Evolutionary conservation across 495 filamentous ascomycete species (phyloP), one percentile per base, ranked within the genome.

Genomic region (Xylaria venustula): DNA sequence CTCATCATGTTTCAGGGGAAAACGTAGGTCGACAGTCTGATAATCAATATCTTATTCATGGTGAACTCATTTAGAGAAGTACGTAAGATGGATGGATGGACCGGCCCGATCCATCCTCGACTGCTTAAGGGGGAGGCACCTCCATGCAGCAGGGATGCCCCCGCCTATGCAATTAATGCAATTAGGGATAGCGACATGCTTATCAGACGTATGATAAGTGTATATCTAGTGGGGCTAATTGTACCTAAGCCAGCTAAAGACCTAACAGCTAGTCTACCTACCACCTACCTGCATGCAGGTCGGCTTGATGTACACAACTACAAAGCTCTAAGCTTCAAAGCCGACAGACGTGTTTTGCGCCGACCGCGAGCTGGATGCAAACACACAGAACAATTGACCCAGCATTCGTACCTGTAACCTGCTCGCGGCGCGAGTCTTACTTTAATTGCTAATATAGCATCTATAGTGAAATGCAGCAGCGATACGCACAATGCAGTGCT

Each of bases 401-500:
- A 30, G n/a, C 54, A 17, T 36, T 36, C 5, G 23, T 26, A 19
- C 32, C 19, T 28, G 19, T 40, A 8, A 3, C 14, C 22, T 48
- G 14, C 44, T 11, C 17, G 19, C 34, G 41, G 19, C 36, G 12
- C 20, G 19, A n/a, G 8, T 25, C 8, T 25, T 9, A 22, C 34
- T 6, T 37, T 56, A 34, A 6, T 11, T 7, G 32, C 17, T 41
- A 46, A 48, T n/a, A 37, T 54, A 34, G 42, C 32, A 14, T 44
- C 30, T 52, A 15, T 32, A 22, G 37, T 69, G 66, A 71, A 57
- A 71, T 71, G 66, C 65, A 32, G 64, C 53, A 62, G 41, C 34
- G 15, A 54, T 19, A 45, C 61, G 47, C 48, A 57, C 53, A 22
- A 85, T 85, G 82, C 82, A 85, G 68, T 83, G 80, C 78, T 98